phyloP scores from a whole-genome alignment of 305 asterid genomes.

The Rubia peregrina region DNA sequence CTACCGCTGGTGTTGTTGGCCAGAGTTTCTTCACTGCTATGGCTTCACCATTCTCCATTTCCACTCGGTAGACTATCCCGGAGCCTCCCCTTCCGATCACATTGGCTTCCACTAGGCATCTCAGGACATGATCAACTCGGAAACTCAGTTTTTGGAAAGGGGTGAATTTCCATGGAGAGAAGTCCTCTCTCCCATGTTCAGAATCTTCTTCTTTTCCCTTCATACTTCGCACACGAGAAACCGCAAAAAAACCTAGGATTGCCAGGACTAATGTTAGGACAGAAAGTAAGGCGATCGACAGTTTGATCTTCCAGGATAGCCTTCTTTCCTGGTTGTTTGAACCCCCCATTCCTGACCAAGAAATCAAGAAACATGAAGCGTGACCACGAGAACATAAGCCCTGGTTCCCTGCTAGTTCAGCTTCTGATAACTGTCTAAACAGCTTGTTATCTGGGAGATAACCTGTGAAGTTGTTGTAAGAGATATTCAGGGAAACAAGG shows the following conservation, averaged over 20 bases:
- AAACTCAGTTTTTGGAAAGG: constrained; percentile 76
- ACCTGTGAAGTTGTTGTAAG: constrained; percentile 78
- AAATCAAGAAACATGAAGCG: constrained; percentile 55
- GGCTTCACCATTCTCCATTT: constrained; percentile 49
- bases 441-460: constrained; percentile 71
- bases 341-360: constrained; percentile 23
- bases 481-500: constrained; percentile 65
- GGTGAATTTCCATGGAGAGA: constrained; percentile 60
- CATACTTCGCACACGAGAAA: constrained; percentile 44
- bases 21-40: constrained; percentile 83
- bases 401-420: constrained; percentile 55
- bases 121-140: constrained; percentile 50
- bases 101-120: constrained; percentile 61
- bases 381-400: constrained; percentile 57
- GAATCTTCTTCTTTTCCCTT: constrained; percentile 46
- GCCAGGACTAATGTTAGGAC: constrained; percentile 42
- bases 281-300: constrained; percentile 49
- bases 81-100: constrained; percentile 90
- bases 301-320: constrained; percentile 53
- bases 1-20: constrained; percentile 38
- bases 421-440: constrained; percentile 57
- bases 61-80: constrained; percentile 70
- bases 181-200: constrained; percentile 45
- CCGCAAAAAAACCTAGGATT: constrained; percentile 51
- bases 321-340: constrained; percentile 16